Conservation (phyloP, 2,329 filamentous ascomycete genomes). For the Trichoderma sp. region DNA sequence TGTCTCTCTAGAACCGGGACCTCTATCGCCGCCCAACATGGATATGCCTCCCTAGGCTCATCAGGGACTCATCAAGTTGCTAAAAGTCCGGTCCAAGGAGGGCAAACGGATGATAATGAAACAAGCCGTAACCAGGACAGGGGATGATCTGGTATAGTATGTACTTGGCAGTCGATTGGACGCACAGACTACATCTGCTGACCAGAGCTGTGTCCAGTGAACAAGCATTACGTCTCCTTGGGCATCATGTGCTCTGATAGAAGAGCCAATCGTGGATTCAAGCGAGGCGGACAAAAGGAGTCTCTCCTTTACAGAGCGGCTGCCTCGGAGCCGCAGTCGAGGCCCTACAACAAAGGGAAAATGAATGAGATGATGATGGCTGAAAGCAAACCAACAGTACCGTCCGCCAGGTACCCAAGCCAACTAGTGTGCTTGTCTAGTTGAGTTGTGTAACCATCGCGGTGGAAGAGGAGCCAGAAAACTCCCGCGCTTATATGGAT, state of each 20-base stretch:
- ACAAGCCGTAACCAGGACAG: not conserved
- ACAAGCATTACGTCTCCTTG: not conserved
- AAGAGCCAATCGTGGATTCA: not conserved
- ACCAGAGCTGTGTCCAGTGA: not conserved
- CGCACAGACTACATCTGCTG: constrained; percentile 4
- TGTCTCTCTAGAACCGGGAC: not conserved
- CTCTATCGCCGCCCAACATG: not conserved
- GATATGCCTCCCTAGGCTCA: not conserved
- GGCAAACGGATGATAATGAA: not conserved
- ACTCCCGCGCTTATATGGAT: not conserved
- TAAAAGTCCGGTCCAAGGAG: not conserved
- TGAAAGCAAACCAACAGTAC: not conserved
- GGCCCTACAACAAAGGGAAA: not conserved
- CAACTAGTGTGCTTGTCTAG: not conserved
- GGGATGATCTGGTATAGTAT: not conserved
- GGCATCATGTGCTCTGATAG: not conserved
- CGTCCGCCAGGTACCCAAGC: not conserved
- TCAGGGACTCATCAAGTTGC: not conserved
- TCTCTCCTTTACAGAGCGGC: not conserved
- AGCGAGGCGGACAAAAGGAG: not conserved
- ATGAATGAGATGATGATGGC: not conserved
- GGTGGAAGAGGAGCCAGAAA: not conserved
- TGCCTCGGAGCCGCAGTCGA: not conserved
- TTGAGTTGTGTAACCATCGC: not conserved
- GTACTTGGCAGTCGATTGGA: not conserved